phyloP scores from a whole-genome alignment of 2,329 filamentous ascomycete genomes.

The Westerdykella ornata region DNA sequence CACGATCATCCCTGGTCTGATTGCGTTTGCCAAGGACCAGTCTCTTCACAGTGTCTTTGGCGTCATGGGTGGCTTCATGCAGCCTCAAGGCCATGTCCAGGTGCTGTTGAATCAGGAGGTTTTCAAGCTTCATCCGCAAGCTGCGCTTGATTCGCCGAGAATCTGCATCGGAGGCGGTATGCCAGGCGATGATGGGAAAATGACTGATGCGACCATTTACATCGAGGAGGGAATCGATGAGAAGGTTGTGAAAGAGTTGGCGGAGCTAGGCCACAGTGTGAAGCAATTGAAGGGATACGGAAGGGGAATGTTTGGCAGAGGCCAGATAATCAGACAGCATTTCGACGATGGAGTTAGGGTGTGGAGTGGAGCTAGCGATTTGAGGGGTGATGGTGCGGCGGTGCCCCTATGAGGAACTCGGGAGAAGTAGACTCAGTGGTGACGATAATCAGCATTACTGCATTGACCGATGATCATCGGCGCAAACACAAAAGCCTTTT shows the following conservation, averaged over 20 bases:
- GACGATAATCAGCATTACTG: too few species aligned
- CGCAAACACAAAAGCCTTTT: too few species aligned
- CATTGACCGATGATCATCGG: too few species aligned
- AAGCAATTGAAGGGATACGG: slow-evolving; percentile 58
- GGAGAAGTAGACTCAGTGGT: too few species aligned
- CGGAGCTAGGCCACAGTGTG: slow-evolving; percentile 65
- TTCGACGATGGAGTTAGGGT: slow-evolving; percentile 67
- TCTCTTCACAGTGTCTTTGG: slow-evolving; percentile 81
- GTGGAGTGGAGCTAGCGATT: slow-evolving; percentile 86
- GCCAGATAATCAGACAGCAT: slow-evolving; percentile 76
- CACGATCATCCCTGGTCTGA: slow-evolving; percentile 90
- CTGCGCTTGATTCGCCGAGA: slow-evolving; percentile 84
- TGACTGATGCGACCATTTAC: slow-evolving; percentile 59
- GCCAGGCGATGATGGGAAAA: slow-evolving; percentile 52
- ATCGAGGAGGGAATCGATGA: slow-evolving; percentile 75
- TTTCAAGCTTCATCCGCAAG: slow-evolving; percentile 74
- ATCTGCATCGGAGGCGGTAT: slow-evolving; percentile 76
- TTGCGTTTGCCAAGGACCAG: slow-evolving; percentile 68
- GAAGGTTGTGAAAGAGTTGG: slow-evolving; percentile 61
- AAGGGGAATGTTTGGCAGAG: slow-evolving; percentile 71
- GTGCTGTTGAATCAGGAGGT: slow-evolving; percentile 84
- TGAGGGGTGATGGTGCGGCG: slow-evolving; percentile 74
- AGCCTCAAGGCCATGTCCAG: slow-evolving; percentile 93
- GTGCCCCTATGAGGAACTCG: slow-evolving; percentile 38
- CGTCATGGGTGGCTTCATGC: slow-evolving; percentile 98